Percentiles rank a stretch among this genome's conserved stretches.
Evolutionary conservation across 169 alveolate genomes (phyloP).

Genomic region (Plasmodium knowlesi): DNA sequence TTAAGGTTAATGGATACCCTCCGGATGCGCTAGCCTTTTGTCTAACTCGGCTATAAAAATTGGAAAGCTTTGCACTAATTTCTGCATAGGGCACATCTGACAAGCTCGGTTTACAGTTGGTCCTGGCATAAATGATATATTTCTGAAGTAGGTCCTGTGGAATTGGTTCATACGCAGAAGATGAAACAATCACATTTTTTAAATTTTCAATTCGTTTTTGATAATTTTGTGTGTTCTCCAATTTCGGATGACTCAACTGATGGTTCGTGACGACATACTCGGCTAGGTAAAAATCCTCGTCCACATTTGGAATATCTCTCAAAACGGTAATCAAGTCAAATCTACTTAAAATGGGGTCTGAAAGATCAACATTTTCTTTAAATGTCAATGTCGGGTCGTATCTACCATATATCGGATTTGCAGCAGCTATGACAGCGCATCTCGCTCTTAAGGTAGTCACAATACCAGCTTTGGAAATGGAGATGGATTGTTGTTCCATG

Average conservation of each 20-base stretch:
- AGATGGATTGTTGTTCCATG: slow-evolving; percentile 99
- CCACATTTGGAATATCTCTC: slow-evolving; percentile 96
- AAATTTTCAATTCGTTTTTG: slow-evolving; percentile 82
- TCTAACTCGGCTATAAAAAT: slow-evolving; percentile 95
- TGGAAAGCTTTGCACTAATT: slow-evolving; percentile 83
- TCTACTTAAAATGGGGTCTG: slow-evolving; percentile 99
- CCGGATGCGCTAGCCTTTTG: slow-evolving; percentile 96
- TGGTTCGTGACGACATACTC: slow-evolving; percentile 98
- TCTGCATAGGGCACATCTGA: slow-evolving; percentile 84
- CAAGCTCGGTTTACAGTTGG: slow-evolving; percentile 88
- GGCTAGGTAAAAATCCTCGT: slow-evolving; percentile 95
- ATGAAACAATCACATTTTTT: slow-evolving; percentile 80
- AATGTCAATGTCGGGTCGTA: slow-evolving; percentile 97
- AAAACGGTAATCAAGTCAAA: slow-evolving; percentile 98
- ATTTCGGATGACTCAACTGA: slow-evolving; percentile 94
- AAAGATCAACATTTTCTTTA: slow-evolving; percentile 98
- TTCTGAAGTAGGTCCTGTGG: slow-evolving; percentile 94
- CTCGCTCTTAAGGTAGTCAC: slow-evolving; percentile 98
- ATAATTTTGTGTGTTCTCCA: slow-evolving; percentile 85
- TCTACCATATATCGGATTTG: slow-evolving; percentile 97
- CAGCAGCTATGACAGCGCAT: slow-evolving; percentile 99
- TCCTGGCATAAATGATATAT: slow-evolving; percentile 97
- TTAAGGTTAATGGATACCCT: slow-evolving; percentile 95
- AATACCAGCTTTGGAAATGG: slow-evolving; percentile 99
- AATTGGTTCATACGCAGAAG: slow-evolving; percentile 89